Conservation (phyloP, 306 rosid species). For the Potentilla sterilis region DNA sequence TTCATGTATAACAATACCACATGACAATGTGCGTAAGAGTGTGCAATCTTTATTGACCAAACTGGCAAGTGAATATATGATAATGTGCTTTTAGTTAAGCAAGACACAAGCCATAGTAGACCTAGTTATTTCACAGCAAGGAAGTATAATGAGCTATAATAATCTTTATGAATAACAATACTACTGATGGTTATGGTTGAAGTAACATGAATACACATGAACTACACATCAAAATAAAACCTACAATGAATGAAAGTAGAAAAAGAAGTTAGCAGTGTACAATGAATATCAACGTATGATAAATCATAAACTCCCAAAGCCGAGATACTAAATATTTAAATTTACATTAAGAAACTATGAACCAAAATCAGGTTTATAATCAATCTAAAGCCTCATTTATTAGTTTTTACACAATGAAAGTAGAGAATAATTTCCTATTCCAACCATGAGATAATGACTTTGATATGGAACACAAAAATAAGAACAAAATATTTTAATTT, state of each 20-base stretch:
- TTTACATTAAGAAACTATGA: conserved; percentile 50
- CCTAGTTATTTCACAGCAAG: too few relatives aligned
- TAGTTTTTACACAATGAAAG: not conserved
- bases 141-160: too few relatives aligned
- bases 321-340: conserved; percentile 74
- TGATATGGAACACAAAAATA: not conserved
- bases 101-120: too few relatives aligned
- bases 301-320: conserved; percentile 74
- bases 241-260: not conserved
- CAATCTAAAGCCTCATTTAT: not conserved
- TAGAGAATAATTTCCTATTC: not conserved
- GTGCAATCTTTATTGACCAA: too few relatives aligned
- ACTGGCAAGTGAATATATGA: too few relatives aligned
- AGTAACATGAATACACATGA: too few relatives aligned
- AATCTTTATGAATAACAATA: too few relatives aligned
- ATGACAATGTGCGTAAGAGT: too few relatives aligned
- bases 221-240: not conserved
- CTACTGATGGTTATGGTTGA: too few relatives aligned
- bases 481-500: not conserved
- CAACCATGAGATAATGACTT: not conserved
- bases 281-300: conserved; percentile 69
- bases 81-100: not conserved
- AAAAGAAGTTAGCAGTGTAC: not conserved
- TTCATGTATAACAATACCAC: too few relatives aligned
- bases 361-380: not conserved